These are phyloP conservation scores for Spizellomyces punctatus DNA, from an alignment of 192 early-diverging fungal genomes.

Conservation along the genomic window DNA sequence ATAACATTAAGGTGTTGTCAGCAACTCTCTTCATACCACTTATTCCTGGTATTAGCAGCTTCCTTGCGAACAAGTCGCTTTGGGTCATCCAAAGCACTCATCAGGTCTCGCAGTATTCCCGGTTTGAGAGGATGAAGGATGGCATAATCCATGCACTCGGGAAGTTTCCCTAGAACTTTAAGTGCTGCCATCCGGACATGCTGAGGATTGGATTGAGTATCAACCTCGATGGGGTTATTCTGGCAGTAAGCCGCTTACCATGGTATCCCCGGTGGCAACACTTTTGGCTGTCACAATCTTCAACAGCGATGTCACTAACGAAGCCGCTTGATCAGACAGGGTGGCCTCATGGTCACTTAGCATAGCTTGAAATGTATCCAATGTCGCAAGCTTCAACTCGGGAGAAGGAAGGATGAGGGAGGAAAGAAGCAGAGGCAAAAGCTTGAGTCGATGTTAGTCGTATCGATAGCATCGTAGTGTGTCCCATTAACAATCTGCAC, in stretches of 20 bases:
- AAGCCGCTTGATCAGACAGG: too few relatives aligned
- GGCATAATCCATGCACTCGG: conserved; percentile 62
- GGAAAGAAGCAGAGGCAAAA: conserved; percentile 79
- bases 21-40: too few relatives aligned
- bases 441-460: conserved; percentile 36
- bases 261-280: too few relatives aligned
- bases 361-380: conserved; percentile 76
- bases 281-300: too few relatives aligned
- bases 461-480: neutral
- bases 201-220: conserved; percentile 6
- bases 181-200: conserved; percentile 75
- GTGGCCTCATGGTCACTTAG: too few relatives aligned
- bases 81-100: conserved; percentile 75
- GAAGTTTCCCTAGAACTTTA: conserved; percentile 66
- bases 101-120: conserved; percentile 66
- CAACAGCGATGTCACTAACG: too few relatives aligned
- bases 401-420: too few relatives aligned
- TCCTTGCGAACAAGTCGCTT: conserved; percentile 86
- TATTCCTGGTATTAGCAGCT: conserved; percentile 82
- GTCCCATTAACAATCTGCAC: too few relatives aligned
- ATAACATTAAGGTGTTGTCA: too few relatives aligned
- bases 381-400: conserved; percentile 17
- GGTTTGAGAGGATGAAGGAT: conserved; percentile 64
- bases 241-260: too few relatives aligned
- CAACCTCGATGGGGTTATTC: neutral